Percentiles rank a stretch among this genome's conserved stretches.
Evolutionary conservation across 73 alveolate genomes (phyloP).

Genomic region (Tetrahymena malaccensis): DNA sequence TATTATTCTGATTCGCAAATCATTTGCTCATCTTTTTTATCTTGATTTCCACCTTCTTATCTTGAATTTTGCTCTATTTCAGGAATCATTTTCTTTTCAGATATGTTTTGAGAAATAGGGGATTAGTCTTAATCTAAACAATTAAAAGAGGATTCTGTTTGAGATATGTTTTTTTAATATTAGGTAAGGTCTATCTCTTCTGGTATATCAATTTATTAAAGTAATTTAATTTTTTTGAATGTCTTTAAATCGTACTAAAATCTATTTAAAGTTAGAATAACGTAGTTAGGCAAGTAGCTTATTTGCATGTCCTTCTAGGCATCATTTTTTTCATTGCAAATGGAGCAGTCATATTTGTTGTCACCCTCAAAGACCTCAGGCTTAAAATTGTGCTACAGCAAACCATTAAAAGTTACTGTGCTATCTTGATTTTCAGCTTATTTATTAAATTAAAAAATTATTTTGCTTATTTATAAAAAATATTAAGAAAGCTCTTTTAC

Average conservation of each 20-base stretch:
- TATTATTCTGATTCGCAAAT: neutral
- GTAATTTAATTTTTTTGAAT: neutral
- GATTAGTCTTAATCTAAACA: neutral
- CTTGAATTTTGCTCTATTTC: neutral
- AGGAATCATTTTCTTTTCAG: neutral
- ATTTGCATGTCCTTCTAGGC: neutral
- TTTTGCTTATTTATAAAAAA: neutral
- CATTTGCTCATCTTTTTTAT: neutral
- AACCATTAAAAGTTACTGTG: neutral
- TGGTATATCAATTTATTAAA: neutral
- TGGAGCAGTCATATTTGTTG: neutral
- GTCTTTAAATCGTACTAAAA: neutral
- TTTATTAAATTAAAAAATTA: neutral
- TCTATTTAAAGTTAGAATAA: neutral
- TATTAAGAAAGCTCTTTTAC: neutral
- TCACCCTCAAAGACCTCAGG: neutral
- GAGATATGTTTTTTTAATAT: neutral
- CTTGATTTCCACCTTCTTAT: neutral
- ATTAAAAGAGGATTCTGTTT: neutral
- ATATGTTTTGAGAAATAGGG: neutral
- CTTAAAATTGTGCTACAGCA: neutral
- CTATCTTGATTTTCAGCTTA: neutral
- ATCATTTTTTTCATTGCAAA: neutral
- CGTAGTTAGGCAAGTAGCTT: neutral
- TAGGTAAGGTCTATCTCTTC: neutral